phyloP scores from a whole-genome alignment of 163 green algal species.

The Volvox carteri region DNA sequence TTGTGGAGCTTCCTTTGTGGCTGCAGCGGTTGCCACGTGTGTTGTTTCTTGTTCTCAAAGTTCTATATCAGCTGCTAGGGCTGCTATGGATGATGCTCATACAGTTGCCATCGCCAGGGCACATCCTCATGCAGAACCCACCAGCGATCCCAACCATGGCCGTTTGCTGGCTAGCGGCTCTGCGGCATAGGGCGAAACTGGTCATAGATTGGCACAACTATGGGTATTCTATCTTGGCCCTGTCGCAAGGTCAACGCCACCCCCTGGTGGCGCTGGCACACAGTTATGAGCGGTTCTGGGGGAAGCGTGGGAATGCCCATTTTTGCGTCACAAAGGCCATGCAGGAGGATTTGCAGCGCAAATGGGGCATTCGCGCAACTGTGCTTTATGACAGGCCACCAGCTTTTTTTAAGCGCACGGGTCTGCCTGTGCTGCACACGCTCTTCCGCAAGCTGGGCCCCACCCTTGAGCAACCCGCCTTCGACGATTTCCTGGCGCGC shows the following conservation, averaged over 20 bases:
- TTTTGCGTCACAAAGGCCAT: slow-evolving; percentile 94
- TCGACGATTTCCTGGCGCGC: slow-evolving; percentile 54
- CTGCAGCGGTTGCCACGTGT: slow-evolving; percentile 64
- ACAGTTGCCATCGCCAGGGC: slow-evolving; percentile 58
- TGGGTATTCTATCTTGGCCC: slow-evolving; percentile 91
- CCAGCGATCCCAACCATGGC: slow-evolving; percentile 93
- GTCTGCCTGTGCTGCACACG: slow-evolving; percentile 67
- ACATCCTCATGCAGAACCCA: slow-evolving; percentile 92
- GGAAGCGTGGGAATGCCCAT: slow-evolving; percentile 64
- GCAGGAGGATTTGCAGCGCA: slow-evolving; percentile 67
- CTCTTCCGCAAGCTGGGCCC: slow-evolving; percentile 72
- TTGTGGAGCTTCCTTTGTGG: slow-evolving; percentile 56
- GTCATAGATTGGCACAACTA: slow-evolving; percentile 99
- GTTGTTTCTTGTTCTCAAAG: slow-evolving; percentile 80
- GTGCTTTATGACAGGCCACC: slow-evolving; percentile 94
- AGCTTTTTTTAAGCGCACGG: slow-evolving; percentile 78
- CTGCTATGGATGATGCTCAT: slow-evolving; percentile 80
- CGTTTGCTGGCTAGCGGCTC: slow-evolving; percentile 81
- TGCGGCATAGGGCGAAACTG: slow-evolving; percentile 76
- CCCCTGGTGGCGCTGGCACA: slow-evolving; percentile 72
- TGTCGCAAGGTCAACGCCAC: slow-evolving; percentile 75
- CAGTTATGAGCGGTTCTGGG: slow-evolving; percentile 81
- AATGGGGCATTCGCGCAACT: slow-evolving; percentile 74
- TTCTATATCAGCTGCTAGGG: slow-evolving; percentile 74
- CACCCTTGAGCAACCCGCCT: slow-evolving; percentile 44